Base-by-base conservation (phyloP, 164 flowering plant genomes). In the Aristolochia contorta region DNA sequence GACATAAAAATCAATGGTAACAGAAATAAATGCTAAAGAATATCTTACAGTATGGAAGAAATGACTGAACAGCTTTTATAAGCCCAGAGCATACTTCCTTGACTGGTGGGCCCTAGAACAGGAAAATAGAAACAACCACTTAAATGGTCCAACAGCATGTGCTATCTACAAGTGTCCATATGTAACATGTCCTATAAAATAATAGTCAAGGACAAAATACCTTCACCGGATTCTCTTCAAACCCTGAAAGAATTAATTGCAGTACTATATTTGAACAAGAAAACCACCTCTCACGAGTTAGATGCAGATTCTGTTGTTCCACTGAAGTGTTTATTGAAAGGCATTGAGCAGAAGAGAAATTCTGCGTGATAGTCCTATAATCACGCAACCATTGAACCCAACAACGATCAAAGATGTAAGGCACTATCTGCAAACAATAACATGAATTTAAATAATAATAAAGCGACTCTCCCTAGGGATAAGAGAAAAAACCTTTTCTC, bases 321-420 rank as follows among this genome's bases (percentile, higher is more conserved):
- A 73, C 78, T 13, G 77, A 32, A 66, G 73, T 60, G 73, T 73
- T 74, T 27, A 75, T 61, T 65, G 69, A 63, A 63, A 61, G 65
- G 69, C 70, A 71, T 61, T 77, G 86, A 33, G 78, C 63, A 68
- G 86, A 71, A 57, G 90, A 75, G 59, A 93, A 83, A 69, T 81
- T 79, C 51, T 70, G 77, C 61, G 90, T 61, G 64, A 89, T 81
- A 49, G 80, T 72, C 69, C 84, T 89, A 62, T 78, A 69, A 75
- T 93, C 98, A 66, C 74, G 79, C 79, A 84, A 88, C 98, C 98
- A 93, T 60, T 86, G 87, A 67, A 72, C 80, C 98, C 96, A 93
- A 79, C 87, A 62, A 67, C 74, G 86, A 62, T 87, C 89, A 58
- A 93, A 90, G 65, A 93, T 74, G 53, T 81, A 90, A 61, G 89